A percentile compares a stretch with the other conserved stretches of the same genome.
Evolutionary conservation across 2,329 filamentous ascomycete genomes (phyloP).

Genomic region (Alternaria tenuissima): DNA sequence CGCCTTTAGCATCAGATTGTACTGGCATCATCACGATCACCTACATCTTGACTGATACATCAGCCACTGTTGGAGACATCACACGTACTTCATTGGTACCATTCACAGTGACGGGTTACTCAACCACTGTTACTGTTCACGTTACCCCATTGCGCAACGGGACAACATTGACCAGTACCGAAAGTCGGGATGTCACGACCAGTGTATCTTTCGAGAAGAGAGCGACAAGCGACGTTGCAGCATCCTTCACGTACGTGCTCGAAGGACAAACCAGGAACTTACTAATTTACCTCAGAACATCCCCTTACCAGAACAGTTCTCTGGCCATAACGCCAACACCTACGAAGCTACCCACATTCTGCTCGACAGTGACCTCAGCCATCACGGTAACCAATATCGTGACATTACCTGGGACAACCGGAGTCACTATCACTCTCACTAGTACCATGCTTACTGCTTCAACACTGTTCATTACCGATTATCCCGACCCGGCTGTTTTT

Average conservation of each 20-base stretch:
- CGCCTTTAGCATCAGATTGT: neutral
- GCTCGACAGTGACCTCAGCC: neutral
- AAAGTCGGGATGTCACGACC: neutral
- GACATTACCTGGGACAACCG: neutral
- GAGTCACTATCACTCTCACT: neutral
- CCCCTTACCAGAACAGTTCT: neutral
- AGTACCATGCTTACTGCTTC: neutral
- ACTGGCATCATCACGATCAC: rapidly evolving
- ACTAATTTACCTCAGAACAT: neutral
- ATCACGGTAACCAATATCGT: neutral
- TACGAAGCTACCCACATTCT: neutral
- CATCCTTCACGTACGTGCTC: neutral
- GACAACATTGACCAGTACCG: neutral
- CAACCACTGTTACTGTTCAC: neutral
- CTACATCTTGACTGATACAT: too few relatives aligned
- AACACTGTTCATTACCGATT: neutral
- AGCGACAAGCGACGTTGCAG: neutral
- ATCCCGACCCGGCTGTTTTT: neutral
- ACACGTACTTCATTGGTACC: too few relatives aligned
- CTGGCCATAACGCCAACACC: neutral
- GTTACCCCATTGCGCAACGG: neutral
- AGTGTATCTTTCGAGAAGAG: neutral
- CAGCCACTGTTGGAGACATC: too few relatives aligned
- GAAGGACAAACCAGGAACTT: neutral
- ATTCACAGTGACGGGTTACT: neutral